Conservation (phyloP, 2,329 filamentous ascomycete genomes). For the Fusarium sp. region DNA sequence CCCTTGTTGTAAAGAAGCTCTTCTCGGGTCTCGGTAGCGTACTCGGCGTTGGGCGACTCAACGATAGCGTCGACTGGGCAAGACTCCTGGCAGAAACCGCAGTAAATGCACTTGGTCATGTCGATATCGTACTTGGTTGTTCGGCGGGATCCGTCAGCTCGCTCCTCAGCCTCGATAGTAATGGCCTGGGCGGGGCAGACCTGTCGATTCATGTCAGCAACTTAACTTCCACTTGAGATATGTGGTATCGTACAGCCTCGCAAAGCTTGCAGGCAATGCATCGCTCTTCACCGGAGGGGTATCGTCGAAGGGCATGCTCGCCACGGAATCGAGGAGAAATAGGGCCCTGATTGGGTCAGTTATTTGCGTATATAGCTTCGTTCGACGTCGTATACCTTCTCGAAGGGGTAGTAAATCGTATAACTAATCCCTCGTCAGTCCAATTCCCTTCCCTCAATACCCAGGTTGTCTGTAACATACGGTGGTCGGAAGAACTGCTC, state of each 20-base stretch:
- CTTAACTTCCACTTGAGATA: not conserved
- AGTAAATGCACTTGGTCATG: slow-evolving; percentile 99
- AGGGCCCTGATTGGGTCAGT: slow-evolving; percentile 70
- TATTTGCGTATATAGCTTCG: not conserved
- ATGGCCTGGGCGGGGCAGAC: slow-evolving; percentile 98
- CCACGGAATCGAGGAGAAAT: slow-evolving; percentile 98
- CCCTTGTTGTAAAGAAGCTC: slow-evolving; percentile 97
- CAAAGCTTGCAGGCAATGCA: slow-evolving; percentile 99
- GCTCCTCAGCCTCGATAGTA: slow-evolving; percentile 98
- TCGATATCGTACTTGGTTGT: slow-evolving; percentile 99
- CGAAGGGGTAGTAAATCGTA: slow-evolving; percentile 98
- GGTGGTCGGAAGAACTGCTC: slow-evolving; percentile 99
- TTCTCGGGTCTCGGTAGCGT: slow-evolving; percentile 78
- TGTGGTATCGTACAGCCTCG: slow-evolving; percentile 73
- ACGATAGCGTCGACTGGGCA: slow-evolving; percentile 96
- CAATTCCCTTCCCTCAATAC: not conserved
- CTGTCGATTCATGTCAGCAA: slow-evolving; percentile 50
- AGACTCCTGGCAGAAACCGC: slow-evolving; percentile 98
- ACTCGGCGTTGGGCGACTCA: slow-evolving; percentile 72
- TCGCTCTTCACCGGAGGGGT: slow-evolving; percentile 96
- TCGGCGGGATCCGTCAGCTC: slow-evolving; percentile 91
- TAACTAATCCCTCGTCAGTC: slow-evolving; percentile 70
- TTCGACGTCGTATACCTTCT: slow-evolving; percentile 72
- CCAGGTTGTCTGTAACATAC: slow-evolving; percentile 68
- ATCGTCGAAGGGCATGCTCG: slow-evolving; percentile 95